Base-by-base conservation (phyloP, 352 stramenopile species). In the Pythium utonaiense region DNA sequence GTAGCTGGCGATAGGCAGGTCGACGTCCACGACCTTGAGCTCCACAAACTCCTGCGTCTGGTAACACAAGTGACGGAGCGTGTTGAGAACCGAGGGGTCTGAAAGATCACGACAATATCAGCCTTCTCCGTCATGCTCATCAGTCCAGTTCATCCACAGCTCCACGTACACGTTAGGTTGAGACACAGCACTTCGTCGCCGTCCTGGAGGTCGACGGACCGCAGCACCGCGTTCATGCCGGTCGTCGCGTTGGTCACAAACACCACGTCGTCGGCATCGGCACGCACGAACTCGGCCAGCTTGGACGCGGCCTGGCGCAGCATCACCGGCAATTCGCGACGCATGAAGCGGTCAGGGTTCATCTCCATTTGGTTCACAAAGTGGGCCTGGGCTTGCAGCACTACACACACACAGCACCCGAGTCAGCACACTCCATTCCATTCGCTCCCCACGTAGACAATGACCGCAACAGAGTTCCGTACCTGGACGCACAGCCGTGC, bases 281-380 rank as follows among this genome's bases (percentile, higher is more conserved):
- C 79, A 31, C 83, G 74, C 31, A 95, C 59, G 49, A 92, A 92
- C 19, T 69, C 55, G 0, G 85, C 83, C 28, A 95, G 71, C 41
- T 88, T 81, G 7, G 64, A 67, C 1, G 80, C 74, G 6, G 83
- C 83, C 51, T 88, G 73, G 30, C 83, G 81, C 51, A 95, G 70
- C 64, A 91, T 59, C 22, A 64, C 63, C 0, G 80, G 77, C 48
- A 69, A 66, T 53, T 95, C 85, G 33, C 76, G 78, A 3, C 85
- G 81, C 64, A 93, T 79, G 66, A 92, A 95, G n/a, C 83, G 73
- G 60, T 95, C 85, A 5, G 85, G 85, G 34, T 93, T 93, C 67
- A 78, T 80, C 67, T 95, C 85, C 85, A 95, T 93, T 71, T 88
- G 83, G 71, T 91, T 91, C 22, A 92, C 82, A 58, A 92, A 92